Base-by-base conservation (phyloP, 2,329 filamentous ascomycete genomes). In the Fusarium continuum region DNA sequence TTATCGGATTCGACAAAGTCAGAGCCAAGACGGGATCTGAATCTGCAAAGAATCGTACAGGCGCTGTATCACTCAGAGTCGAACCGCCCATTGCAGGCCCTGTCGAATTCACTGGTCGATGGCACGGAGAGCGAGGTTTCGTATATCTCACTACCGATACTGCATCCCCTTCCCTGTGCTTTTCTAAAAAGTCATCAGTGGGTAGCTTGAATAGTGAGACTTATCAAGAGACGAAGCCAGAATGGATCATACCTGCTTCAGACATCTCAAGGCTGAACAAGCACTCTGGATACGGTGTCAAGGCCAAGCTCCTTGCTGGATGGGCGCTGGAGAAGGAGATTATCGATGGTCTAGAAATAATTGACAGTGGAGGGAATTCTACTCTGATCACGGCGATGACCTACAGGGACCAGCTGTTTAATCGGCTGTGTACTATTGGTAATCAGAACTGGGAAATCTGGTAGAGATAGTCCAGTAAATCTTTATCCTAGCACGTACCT, bases 381-480 rank as follows among this genome's bases (percentile, higher is more conserved):
- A 84, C 80, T 51, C 82, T 84, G 44, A 72, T 93, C 3, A 94
- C 89, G 8, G 90, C 90, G 1, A 82, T 93, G 75, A 82, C 85
- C 19, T 75, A 89, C 63, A 76, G 91, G 38, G 89, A 93, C 68
- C 88, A 93, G 77, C 71, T 94, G 20, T 93, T 93, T 69, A 93
- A 93, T 76, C 84, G 91, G 8, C 73, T 93, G 46, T 77, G 91
- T 53, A 85, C 89, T 5, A 89, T 93, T 75, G 89, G 89, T 3
- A 82, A 84, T 20, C 90, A 93, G 80, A 91, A 90, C 78, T 93
- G 91, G 91, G 88, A 91, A 78, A 83, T 85, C 61, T 91, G 87
- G 48, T 66, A 54, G 29, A 4, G 13, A n/a, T n/a, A n/a, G n/a
- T n/a, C n/a, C n/a, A n/a, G n/a, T n/a, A n/a, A n/a, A n/a, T 28